Percentiles rank a stretch among this genome's conserved stretches.
These are phyloP conservation scores for Arthroderma sp. DNA, from an alignment of 2,329 filamentous ascomycete species.

Conservation along the genomic window DNA sequence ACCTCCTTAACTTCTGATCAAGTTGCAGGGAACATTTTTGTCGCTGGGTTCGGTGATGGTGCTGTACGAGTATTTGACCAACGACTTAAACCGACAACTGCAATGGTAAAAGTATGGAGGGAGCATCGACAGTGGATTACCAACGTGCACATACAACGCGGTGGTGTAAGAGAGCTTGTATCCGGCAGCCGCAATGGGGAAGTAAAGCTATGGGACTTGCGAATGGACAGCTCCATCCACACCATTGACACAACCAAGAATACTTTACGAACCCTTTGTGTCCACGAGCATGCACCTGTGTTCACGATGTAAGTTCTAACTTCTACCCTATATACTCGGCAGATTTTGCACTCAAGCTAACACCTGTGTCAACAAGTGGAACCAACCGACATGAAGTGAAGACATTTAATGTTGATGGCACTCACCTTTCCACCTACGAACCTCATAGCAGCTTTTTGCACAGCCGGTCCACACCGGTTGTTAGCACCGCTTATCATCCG, in stretches of 20 bases:
- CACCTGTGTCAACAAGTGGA: constrained; percentile 44
- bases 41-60: constrained; percentile 91
- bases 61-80: constrained; percentile 91
- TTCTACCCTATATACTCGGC: constrained; percentile 14
- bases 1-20: constrained; percentile 94
- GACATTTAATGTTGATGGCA: constrained; percentile 78
- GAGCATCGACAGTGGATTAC: constrained; percentile 94
- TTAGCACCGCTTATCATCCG: constrained; percentile 85
- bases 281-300: constrained; percentile 91
- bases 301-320: constrained; percentile 79
- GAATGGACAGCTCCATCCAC: constrained; percentile 65
- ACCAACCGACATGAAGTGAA: constrained; percentile 80
- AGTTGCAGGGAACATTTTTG: constrained; percentile 91
- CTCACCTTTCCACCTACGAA: constrained; percentile 68
- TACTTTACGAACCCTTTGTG: constrained; percentile 70
- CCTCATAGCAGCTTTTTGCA: constrained; percentile 82
- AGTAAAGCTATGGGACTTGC: constrained; percentile 90
- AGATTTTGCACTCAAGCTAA: constrained; percentile 3
- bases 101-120: constrained; percentile 95
- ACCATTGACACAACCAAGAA: constrained; percentile 63
- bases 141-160: constrained; percentile 91
- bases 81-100: constrained; percentile 65
- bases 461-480: constrained; percentile 67
- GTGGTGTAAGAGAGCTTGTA: constrained; percentile 80
- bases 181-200: constrained; percentile 86